These are phyloP conservation scores for Penicillium crustosum DNA, from an alignment of 2,329 filamentous ascomycete genomes.

Conservation along the genomic window DNA sequence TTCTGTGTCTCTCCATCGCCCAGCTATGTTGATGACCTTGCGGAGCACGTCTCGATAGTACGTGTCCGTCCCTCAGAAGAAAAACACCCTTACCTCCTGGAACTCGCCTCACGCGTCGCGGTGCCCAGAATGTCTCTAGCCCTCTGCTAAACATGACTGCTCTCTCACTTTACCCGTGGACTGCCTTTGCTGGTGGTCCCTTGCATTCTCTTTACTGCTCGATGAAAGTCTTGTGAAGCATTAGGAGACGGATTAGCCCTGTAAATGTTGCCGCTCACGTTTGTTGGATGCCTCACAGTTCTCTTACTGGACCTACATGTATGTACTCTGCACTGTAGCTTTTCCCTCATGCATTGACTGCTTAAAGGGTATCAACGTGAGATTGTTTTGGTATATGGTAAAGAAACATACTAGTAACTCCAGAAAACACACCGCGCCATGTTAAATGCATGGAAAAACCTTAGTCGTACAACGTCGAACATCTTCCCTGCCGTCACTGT, in stretches of 20 bases:
- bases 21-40: too few relatives aligned
- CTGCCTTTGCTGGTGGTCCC: neutral
- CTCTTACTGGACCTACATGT: neutral
- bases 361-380: neutral
- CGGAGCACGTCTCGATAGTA: too few relatives aligned
- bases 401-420: neutral
- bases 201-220: neutral
- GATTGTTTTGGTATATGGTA: neutral
- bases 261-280: neutral
- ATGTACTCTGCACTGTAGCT: neutral
- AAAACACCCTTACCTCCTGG: too few relatives aligned
- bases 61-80: too few relatives aligned
- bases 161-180: too few relatives aligned
- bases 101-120: too few relatives aligned
- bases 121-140: neutral
- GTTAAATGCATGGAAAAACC: conserved; percentile 13
- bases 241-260: neutral
- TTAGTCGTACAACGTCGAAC: conserved; percentile 13
- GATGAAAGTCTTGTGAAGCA: neutral
- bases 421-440: conserved; percentile 12
- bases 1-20: too few relatives aligned
- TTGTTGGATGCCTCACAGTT: neutral
- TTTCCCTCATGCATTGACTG: neutral
- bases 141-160: too few relatives aligned
- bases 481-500: conserved; percentile 16